These are phyloP conservation scores for Globisporangium nunn DNA, from an alignment of 352 stramenopile genomes.

Conservation along the genomic window DNA sequence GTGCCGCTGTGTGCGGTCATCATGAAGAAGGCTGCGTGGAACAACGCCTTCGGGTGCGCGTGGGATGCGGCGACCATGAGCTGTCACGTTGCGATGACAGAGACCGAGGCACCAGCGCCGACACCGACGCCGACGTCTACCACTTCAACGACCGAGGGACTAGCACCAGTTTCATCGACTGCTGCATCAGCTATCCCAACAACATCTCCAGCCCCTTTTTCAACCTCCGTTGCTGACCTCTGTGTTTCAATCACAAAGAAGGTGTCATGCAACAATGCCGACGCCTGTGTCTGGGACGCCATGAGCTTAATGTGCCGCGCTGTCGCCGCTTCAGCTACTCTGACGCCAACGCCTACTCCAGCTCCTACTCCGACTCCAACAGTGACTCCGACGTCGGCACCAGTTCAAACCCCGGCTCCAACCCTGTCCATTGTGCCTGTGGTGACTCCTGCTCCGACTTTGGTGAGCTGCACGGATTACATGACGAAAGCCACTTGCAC, in stretches of 20 bases:
- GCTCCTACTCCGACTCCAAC: not conserved
- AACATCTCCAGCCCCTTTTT: not conserved
- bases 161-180: too few relatives aligned
- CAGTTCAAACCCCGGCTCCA: not conserved
- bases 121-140: not conserved
- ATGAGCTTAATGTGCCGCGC: not conserved
- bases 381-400: not conserved
- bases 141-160: too few relatives aligned
- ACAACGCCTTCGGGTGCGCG: too few relatives aligned
- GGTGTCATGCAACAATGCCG: not conserved
- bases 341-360: not conserved
- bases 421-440: not conserved
- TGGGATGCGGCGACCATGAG: not conserved
- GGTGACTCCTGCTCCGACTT: not conserved
- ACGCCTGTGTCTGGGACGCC: not conserved
- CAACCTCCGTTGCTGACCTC: not conserved
- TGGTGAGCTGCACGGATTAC: not conserved
- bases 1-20: not conserved
- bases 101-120: too few relatives aligned
- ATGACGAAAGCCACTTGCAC: not conserved
- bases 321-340: not conserved
- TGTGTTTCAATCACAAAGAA: not conserved
- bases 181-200: not conserved
- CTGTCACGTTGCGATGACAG: not conserved
- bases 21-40: too few relatives aligned